Evolutionary conservation across 345 rosid genomes (phyloP).

Genomic region (Eucalyptus polybractea): DNA sequence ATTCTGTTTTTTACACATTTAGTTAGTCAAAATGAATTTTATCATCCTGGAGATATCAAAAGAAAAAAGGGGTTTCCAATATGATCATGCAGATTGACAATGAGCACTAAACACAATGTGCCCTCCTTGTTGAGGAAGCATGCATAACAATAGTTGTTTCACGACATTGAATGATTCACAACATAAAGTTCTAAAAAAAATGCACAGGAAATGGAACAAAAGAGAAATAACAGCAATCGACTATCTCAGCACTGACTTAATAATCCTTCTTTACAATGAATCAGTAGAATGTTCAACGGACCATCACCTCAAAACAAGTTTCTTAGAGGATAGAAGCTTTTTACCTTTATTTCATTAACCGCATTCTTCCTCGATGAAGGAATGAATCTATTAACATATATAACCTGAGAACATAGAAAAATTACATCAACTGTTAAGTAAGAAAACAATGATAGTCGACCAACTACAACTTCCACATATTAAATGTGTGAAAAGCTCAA

Average conservation of each 20-base stretch:
- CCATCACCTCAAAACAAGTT: neutral
- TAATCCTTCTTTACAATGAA: neutral
- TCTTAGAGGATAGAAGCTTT: slow-evolving; percentile 22
- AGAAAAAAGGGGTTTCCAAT: neutral
- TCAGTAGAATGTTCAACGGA: neutral
- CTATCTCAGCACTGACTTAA: neutral
- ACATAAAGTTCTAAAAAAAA: neutral
- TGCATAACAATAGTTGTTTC: neutral
- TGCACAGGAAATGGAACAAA: neutral
- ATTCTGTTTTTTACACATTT: neutral
- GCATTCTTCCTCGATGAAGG: slow-evolving; percentile 85
- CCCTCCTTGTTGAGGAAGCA: neutral
- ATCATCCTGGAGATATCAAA: neutral
- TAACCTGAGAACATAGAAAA: slow-evolving; percentile 37
- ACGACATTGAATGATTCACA: neutral
- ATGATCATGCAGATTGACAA: neutral
- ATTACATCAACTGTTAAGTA: neutral
- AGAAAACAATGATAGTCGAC: neutral
- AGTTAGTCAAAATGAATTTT: neutral
- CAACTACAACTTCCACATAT: neutral
- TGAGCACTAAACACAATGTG: neutral
- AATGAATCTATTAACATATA: slow-evolving; percentile 89
- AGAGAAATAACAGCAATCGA: neutral
- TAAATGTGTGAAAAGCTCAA: neutral
- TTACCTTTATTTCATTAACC: slow-evolving; percentile 87